phyloP scores from a whole-genome alignment of 768 basidiomycete species.

The Rhodotorula toruloides region DNA sequence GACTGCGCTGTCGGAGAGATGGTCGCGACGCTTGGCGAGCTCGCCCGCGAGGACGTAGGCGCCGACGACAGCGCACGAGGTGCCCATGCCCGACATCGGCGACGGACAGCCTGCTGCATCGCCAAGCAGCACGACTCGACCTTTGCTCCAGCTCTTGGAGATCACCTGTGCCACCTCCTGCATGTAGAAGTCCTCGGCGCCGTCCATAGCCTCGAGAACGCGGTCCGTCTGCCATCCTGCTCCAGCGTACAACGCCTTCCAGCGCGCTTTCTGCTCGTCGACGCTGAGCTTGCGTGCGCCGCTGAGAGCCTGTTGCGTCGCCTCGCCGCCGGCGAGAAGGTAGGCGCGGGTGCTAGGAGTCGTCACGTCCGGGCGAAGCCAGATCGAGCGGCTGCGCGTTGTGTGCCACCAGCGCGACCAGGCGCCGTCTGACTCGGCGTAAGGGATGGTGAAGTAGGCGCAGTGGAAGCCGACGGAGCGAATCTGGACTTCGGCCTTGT shows the following conservation, averaged over 20 bases:
- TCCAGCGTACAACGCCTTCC: constrained; percentile 15
- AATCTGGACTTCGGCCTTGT: not conserved
- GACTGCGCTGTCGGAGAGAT: not conserved
- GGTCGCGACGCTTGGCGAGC: constrained; percentile 22
- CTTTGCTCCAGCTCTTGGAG: constrained; percentile 18
- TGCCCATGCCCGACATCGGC: constrained; percentile 42
- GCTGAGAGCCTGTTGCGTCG: too few species aligned
- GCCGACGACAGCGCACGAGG: constrained; percentile 38
- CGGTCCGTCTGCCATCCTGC: constrained; percentile 37
- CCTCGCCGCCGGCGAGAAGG: not conserved
- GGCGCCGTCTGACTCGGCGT: not conserved
- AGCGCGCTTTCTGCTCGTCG: constrained; percentile 24
- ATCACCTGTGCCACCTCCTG: constrained; percentile 34
- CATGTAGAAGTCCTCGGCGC: constrained; percentile 40
- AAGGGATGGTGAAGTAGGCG: constrained; percentile 4
- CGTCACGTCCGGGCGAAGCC: not conserved
- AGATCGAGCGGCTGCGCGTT: not conserved
- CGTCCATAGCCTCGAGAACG: constrained; percentile 34
- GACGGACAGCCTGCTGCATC: constrained; percentile 41
- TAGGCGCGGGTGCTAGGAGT: not conserved
- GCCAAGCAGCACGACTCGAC: constrained; percentile 40
- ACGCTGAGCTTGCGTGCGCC: not conserved
- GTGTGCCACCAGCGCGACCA: not conserved
- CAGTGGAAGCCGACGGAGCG: not conserved
- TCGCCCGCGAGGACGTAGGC: constrained; percentile 43